A percentile compares a stretch with the other conserved stretches of the same genome.
phyloP scores from a whole-genome alignment of 495 filamentous ascomycete species.

The Alectoria sarmentosa region DNA sequence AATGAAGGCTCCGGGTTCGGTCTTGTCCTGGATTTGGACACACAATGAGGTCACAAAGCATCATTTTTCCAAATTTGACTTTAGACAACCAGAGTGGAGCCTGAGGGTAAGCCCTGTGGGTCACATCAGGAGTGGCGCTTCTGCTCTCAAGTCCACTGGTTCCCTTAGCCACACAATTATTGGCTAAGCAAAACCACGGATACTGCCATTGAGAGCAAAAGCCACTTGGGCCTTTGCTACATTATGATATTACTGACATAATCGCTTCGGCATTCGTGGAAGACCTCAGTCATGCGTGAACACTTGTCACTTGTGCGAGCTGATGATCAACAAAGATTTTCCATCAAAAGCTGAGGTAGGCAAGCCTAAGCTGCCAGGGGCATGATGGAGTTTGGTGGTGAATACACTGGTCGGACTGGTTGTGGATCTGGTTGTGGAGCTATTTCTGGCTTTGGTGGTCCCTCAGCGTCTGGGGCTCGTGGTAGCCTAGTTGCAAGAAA shows the following conservation, averaged over 20 bases:
- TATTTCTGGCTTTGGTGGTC: slow-evolving; percentile 3
- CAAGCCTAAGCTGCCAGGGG: slow-evolving; percentile 16
- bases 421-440: slow-evolving; percentile 2
- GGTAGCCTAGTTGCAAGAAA: slow-evolving; percentile 24
- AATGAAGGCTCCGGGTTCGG: neutral
- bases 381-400: slow-evolving; percentile 21
- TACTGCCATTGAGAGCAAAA: neutral
- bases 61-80: neutral
- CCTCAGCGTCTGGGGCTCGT: slow-evolving; percentile 4
- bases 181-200: neutral
- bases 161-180: neutral
- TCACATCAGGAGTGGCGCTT: neutral
- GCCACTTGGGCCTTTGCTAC: neutral
- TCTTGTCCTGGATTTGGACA: neutral
- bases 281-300: neutral
- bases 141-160: neutral
- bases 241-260: no score
- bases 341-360: neutral
- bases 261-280: neutral
- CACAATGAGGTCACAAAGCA: neutral
- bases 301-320: neutral
- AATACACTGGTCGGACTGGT: slow-evolving; percentile 11
- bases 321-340: neutral
- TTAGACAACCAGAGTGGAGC: neutral
- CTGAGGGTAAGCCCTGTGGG: neutral